phyloP scores from a whole-genome alignment of 2,329 filamentous ascomycete species.

The Beauveria medogensis region DNA sequence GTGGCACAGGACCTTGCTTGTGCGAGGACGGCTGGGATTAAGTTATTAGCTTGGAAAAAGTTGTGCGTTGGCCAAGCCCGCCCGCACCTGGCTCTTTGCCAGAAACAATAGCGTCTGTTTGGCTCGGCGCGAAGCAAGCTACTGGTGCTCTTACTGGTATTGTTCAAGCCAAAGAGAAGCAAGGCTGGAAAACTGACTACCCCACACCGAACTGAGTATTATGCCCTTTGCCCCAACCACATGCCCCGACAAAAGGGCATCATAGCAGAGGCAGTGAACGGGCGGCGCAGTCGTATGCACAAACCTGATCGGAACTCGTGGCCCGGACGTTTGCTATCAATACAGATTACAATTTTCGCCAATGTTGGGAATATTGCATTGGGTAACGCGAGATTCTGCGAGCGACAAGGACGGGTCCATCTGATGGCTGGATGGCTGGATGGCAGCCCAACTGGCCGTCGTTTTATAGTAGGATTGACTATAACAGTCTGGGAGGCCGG shows the following conservation, averaged over 20 bases:
- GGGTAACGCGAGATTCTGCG: neutral
- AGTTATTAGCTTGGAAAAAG: neutral
- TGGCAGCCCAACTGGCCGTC: neutral
- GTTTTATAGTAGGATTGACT: neutral
- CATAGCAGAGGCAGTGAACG: neutral
- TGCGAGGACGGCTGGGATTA: slow-evolving; percentile 5
- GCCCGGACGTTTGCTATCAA: neutral
- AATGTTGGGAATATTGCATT: neutral
- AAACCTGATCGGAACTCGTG: neutral
- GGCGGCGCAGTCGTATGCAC: neutral
- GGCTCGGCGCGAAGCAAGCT: neutral
- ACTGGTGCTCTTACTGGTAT: neutral
- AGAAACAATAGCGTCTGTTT: slow-evolving; percentile 1
- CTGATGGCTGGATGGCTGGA: neutral
- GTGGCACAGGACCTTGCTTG: neutral
- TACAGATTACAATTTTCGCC: neutral
- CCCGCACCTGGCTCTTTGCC: neutral
- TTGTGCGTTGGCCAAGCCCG: neutral
- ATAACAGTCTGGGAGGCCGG: neutral
- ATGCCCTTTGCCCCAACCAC: neutral
- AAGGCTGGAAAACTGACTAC: neutral
- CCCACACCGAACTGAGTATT: neutral
- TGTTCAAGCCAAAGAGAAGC: neutral
- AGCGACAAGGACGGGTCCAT: neutral
- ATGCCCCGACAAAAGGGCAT: neutral